These are phyloP conservation scores for Amphirosellinia nigrospora DNA, from an alignment of 495 filamentous ascomycete genomes.

Conservation along the genomic window DNA sequence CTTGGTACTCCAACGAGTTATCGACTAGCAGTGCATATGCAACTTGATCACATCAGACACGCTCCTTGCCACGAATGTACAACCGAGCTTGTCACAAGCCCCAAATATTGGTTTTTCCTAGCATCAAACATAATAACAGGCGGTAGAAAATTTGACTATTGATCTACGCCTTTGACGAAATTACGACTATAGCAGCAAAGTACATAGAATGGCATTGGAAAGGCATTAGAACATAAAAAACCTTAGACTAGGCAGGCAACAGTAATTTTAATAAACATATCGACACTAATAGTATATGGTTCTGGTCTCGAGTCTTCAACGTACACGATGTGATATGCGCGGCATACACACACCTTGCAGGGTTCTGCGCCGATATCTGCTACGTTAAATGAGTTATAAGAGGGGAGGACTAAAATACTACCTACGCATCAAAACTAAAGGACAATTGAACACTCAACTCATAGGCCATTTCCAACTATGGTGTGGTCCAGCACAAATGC, in stretches of 20 bases:
- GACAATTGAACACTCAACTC: background rate
- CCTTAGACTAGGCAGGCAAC: background rate
- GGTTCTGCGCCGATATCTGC: background rate
- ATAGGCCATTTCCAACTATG: background rate
- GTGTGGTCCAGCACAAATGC: background rate
- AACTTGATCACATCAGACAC: background rate
- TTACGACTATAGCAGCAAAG: constrained; percentile 3
- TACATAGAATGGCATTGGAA: background rate
- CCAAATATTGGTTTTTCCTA: background rate
- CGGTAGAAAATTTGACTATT: background rate
- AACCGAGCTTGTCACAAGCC: background rate
- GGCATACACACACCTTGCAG: background rate
- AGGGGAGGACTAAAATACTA: background rate
- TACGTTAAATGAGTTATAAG: background rate
- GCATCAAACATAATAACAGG: background rate
- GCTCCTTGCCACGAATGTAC: background rate
- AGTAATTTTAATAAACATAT: background rate
- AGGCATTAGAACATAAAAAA: constrained; percentile 10
- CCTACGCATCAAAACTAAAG: background rate
- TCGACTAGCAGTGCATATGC: background rate
- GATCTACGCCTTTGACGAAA: constrained; percentile 1
- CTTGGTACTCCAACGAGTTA: background rate
- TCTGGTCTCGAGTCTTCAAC: background rate
- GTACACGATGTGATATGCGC: background rate
- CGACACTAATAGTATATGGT: background rate